Evolutionary conservation across 257 asterid species (phyloP).

Genomic region (Petunia secreta): DNA sequence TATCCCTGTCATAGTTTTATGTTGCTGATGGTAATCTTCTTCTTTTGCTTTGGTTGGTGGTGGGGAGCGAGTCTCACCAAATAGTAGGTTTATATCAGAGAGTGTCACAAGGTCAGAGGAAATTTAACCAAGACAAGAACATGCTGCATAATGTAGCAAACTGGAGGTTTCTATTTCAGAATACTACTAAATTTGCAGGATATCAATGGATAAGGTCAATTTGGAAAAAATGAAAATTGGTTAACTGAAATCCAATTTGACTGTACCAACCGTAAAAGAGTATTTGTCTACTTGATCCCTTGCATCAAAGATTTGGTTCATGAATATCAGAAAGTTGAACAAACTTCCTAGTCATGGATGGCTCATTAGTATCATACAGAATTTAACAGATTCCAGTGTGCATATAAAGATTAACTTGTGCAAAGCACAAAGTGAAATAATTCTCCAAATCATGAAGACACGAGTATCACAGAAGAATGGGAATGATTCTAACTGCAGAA

Average conservation of each 20-base stretch:
- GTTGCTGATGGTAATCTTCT: background rate
- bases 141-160: background rate
- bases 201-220: background rate
- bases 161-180: background rate
- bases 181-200: background rate
- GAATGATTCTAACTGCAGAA: background rate
- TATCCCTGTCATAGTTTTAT: background rate
- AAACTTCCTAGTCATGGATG: background rate
- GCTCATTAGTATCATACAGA: background rate
- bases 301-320: too few species aligned
- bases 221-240: background rate
- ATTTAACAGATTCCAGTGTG: background rate
- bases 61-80: background rate
- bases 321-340: too few species aligned
- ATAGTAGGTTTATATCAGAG: background rate
- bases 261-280: background rate
- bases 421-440: background rate
- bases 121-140: background rate
- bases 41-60: slow-evolving; percentile 10
- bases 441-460: background rate
- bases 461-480: background rate
- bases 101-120: background rate
- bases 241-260: background rate
- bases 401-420: background rate
- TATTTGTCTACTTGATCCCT: background rate